Evolutionary conservation across 2,329 filamentous ascomycete species (phyloP).

Genomic region (Botrytis sinoallii): DNA sequence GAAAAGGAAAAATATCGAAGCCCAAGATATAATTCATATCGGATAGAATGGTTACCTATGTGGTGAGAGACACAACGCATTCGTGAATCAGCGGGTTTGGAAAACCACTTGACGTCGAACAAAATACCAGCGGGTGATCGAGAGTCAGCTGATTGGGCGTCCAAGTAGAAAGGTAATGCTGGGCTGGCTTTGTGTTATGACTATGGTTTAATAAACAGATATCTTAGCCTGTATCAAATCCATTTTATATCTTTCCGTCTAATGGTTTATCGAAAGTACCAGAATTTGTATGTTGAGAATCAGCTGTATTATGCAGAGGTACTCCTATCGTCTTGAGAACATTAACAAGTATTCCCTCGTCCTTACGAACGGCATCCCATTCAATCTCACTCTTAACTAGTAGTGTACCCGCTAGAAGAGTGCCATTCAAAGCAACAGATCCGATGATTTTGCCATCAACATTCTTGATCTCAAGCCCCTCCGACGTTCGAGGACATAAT

Average conservation of each 20-base stretch:
- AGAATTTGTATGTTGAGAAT: background rate
- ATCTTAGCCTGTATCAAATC: background rate
- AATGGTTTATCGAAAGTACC: background rate
- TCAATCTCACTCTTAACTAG: constrained; percentile 58
- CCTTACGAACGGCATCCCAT: constrained; percentile 51
- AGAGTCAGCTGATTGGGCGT: background rate
- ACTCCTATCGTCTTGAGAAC: constrained; percentile 40
- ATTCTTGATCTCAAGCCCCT: constrained; percentile 43
- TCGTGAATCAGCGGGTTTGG: background rate
- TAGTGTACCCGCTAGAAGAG: constrained; percentile 61
- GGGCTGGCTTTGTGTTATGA: background rate
- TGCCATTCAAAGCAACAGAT: constrained; percentile 53
- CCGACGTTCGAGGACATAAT: constrained; percentile 52
- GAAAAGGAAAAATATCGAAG: background rate
- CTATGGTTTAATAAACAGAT: background rate
- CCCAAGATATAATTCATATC: background rate
- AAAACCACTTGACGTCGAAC: background rate
- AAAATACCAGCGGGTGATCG: background rate
- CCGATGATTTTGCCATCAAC: constrained; percentile 30
- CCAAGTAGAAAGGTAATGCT: background rate
- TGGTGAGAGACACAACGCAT: background rate
- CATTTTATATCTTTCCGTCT: constrained; percentile 7
- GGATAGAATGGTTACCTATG: background rate
- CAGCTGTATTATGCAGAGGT: background rate
- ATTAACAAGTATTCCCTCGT: constrained; percentile 42